phyloP scores from a whole-genome alignment of 2,329 filamentous ascomycete genomes.

The Trichophaea hybrida region DNA sequence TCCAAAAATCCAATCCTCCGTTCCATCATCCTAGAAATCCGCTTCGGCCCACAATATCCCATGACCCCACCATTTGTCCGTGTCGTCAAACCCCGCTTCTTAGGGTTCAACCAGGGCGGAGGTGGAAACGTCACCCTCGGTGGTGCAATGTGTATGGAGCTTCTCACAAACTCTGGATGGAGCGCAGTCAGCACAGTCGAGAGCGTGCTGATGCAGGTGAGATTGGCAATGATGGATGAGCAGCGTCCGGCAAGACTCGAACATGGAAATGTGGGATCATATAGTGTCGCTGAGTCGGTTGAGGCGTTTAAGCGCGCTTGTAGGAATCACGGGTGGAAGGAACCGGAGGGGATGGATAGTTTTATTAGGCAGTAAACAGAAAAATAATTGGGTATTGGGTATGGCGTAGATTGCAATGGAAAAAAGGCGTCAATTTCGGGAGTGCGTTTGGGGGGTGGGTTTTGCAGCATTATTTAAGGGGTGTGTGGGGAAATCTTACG shows the following conservation, averaged over 20 bases:
- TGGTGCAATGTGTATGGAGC: constrained; percentile 57
- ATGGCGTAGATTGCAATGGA: too few relatives aligned
- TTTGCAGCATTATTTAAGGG: neutral
- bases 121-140: constrained; percentile 76
- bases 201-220: constrained; percentile 64
- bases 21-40: constrained; percentile 66
- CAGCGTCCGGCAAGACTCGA: constrained; percentile 57
- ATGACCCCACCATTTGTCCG: constrained; percentile 71
- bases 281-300: constrained; percentile 55
- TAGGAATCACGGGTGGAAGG: constrained; percentile 52
- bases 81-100: constrained; percentile 64
- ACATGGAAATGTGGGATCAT: constrained; percentile 32
- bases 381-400: too few relatives aligned
- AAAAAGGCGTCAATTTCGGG: neutral
- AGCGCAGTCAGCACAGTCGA: constrained; percentile 58
- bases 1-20: constrained; percentile 35
- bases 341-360: constrained; percentile 46
- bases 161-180: constrained; percentile 76
- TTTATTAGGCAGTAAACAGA: neutral
- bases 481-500: too few relatives aligned
- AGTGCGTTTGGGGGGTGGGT: neutral
- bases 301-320: constrained; percentile 60
- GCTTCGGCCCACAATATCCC: constrained; percentile 64
- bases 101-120: constrained; percentile 56
- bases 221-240: constrained; percentile 54